These are phyloP conservation scores for Ceratonia siliqua DNA, from an alignment of 306 rosid genomes.

Conservation along the genomic window DNA sequence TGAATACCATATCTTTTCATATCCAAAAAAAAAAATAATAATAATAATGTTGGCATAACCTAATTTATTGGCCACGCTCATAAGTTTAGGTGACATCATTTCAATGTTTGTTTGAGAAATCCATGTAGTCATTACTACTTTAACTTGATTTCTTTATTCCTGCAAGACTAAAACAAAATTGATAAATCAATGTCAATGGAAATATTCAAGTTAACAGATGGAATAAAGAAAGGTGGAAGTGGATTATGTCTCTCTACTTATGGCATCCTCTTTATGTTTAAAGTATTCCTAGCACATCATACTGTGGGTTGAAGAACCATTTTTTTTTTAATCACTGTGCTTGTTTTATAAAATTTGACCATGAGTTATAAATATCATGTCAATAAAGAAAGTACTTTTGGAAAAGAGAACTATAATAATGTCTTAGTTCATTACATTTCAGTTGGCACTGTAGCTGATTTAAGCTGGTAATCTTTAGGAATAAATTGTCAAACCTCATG, in stretches of 20 bases:
- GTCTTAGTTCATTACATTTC: constrained; percentile 6
- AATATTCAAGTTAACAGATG: constrained; percentile 7
- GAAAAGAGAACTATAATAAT: background rate
- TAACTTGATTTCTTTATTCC: background rate
- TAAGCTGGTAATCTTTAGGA: background rate
- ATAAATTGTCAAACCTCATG: background rate
- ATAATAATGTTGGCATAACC: constrained; percentile 3
- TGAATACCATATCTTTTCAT: background rate
- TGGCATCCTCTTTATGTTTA: constrained; percentile 14
- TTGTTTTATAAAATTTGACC: background rate
- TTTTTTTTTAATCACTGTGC: constrained; percentile 12
- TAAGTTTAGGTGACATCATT: constrained; percentile 7
- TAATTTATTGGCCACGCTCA: constrained; percentile 2
- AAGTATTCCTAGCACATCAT: background rate
- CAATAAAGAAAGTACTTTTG: background rate
- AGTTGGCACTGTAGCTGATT: constrained; percentile 3
- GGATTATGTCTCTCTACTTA: background rate
- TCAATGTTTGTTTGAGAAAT: background rate
- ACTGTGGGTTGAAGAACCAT: background rate
- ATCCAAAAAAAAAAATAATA: background rate
- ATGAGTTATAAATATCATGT: background rate
- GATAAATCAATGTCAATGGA: background rate
- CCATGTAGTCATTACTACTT: background rate
- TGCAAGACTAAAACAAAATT: background rate
- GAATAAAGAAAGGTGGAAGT: constrained; percentile 6